These are phyloP conservation scores for Anethum foeniculum DNA, from an alignment of 140 eudicot species.

Conservation along the genomic window DNA sequence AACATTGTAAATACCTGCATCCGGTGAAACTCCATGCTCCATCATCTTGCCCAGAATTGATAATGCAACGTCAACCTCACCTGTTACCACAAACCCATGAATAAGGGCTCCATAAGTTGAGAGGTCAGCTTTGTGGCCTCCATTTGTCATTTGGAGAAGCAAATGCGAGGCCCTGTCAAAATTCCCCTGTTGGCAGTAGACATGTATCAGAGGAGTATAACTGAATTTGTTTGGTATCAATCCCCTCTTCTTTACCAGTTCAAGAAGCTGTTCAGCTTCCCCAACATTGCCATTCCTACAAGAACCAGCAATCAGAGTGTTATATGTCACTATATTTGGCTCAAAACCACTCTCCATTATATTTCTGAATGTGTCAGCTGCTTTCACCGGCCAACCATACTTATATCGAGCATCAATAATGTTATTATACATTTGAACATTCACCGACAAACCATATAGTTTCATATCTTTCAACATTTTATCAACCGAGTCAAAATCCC, in stretches of 20 bases:
- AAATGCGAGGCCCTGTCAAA: slow-evolving; percentile 48
- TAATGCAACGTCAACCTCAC: slow-evolving; percentile 67
- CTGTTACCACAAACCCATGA: slow-evolving; percentile 62
- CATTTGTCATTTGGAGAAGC: slow-evolving; percentile 50
- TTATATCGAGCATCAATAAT: slow-evolving; percentile 62
- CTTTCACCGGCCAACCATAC: slow-evolving; percentile 43
- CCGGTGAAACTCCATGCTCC: slow-evolving; percentile 59
- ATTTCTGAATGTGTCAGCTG: slow-evolving; percentile 36
- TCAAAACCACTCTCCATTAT: slow-evolving; percentile 49
- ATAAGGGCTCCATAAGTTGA: slow-evolving; percentile 64
- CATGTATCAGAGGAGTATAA: slow-evolving; percentile 62
- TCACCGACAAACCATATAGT: slow-evolving; percentile 49
- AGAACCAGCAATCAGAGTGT: slow-evolving; percentile 49
- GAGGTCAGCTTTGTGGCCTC: slow-evolving; percentile 65
- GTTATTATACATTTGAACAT: slow-evolving; percentile 48
- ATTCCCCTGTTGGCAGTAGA: slow-evolving; percentile 46
- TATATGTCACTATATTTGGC: slow-evolving; percentile 65
- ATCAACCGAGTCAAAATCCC: slow-evolving; percentile 48
- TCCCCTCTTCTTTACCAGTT: slow-evolving; percentile 43
- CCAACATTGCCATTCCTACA: slow-evolving; percentile 58
- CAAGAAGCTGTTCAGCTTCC: slow-evolving; percentile 65
- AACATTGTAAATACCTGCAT: slow-evolving; percentile 71
- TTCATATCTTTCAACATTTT: slow-evolving; percentile 62
- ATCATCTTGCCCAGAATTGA: slow-evolving; percentile 52
- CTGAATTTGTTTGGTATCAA: slow-evolving; percentile 47